Evolutionary conservation across 2,329 filamentous ascomycete genomes (phyloP), one percentile per base, ranked within the genome.

Genomic region (Hypoxylon sp.): DNA sequence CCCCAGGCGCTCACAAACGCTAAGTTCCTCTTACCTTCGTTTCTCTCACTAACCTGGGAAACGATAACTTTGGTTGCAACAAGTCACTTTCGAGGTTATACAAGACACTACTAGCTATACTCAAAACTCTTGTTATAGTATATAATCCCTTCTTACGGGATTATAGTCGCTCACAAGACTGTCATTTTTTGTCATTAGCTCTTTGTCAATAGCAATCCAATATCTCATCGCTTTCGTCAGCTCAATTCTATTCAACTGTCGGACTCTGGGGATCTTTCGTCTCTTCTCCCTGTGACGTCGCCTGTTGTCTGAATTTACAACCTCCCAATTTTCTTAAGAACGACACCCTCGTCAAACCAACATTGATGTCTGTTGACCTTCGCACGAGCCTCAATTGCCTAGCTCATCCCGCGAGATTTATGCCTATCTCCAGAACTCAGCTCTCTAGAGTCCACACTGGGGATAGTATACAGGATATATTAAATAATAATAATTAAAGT

Each of bases 321-420:
- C 60, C 63, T 56, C 50, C 55, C 60, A 64, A 63, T 48, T 68
- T 53, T 72, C 52, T 43, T 72, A 72, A 71, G 69, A 69, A 60
- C 67, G 63, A 58, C 57, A 70, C 69, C 64, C 71, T 64, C 59
- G 62, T 60, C 70, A 78, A 80, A 72, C 78, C 82, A 75, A 84
- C 74, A 84, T 86, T 86, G 84, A 87, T 87, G 85, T 87, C 85
- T 84, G 83, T 86, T 85, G 84, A 86, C 80, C 77, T 85, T 73
- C 85, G 85, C 72, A 82, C 81, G 76, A 85, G 84, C 78, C 84
- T 86, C 76, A 82, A 86, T 70, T 87, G 85, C 79, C 81, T 87
- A 76, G 83, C 84, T 75, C 83, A 86, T 78, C 85, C 85, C 65
- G 84, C 82, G 73, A 84, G 85, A 77, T 87, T 86, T 80, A 86